A percentile compares a stretch with the other conserved stretches of the same genome.
Conservation (phyloP, 768 basidiomycete genomes). For the Phanerochaete sordida region DNA sequence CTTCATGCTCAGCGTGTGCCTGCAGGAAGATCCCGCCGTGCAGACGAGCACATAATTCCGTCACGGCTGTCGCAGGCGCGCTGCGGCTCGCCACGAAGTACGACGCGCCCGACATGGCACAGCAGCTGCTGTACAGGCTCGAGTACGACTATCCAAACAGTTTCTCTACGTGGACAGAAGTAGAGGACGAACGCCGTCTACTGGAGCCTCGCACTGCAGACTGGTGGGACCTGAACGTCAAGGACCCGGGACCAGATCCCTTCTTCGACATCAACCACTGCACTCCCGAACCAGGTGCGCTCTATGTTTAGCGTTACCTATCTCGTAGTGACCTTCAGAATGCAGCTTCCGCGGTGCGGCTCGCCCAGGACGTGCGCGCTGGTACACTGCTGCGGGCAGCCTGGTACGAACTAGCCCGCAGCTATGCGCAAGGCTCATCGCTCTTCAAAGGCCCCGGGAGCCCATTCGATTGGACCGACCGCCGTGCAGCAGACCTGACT, state of each 20-base stretch:
- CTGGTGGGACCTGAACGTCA: too few species aligned
- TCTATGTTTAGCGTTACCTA: not conserved
- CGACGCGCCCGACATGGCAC: not conserved
- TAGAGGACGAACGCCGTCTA: not conserved
- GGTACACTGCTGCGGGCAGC: not conserved
- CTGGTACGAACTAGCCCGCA: not conserved
- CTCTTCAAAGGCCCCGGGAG: not conserved
- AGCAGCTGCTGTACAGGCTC: not conserved
- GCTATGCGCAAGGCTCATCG: not conserved
- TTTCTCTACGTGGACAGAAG: not conserved
- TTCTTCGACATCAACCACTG: not conserved
- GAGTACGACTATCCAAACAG: not conserved
- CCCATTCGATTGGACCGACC: not conserved
- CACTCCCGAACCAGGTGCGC: not conserved
- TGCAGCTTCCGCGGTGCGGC: not conserved
- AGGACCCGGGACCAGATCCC: too few species aligned
- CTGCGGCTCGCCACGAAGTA: not conserved
- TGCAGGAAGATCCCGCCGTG: not conserved
- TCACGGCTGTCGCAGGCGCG: not conserved
- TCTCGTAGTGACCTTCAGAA: not conserved
- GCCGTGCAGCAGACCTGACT: not conserved
- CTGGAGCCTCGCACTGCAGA: too few species aligned
- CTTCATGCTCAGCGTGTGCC: not conserved
- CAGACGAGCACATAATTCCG: not conserved
- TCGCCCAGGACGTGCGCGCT: not conserved